Conservation (phyloP, 2,329 filamentous ascomycete genomes). For the Arthrinium phaeospermum region DNA sequence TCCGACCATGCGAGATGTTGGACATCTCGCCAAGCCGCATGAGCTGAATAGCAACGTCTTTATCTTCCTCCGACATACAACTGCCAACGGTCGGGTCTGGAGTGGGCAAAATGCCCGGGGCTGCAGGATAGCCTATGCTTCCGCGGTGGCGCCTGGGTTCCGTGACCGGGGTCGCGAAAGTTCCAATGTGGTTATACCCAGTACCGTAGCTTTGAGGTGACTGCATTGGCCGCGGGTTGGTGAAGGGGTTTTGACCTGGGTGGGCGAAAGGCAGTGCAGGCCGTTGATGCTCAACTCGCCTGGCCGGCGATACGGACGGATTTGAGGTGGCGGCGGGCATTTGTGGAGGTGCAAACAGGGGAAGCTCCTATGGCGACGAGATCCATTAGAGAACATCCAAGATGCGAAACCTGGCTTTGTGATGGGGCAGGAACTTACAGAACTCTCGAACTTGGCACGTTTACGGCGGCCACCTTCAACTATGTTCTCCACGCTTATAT, state of each 20-base stretch:
- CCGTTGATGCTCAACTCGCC: constrained; percentile 76
- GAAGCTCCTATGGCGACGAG: constrained; percentile 73
- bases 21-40: constrained; percentile 95
- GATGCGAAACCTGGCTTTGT: constrained; percentile 27
- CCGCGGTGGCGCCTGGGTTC: constrained; percentile 71
- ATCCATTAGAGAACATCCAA: constrained; percentile 38
- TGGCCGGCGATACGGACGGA: constrained; percentile 92
- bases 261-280: constrained; percentile 77
- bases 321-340: constrained; percentile 95
- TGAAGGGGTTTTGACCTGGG: constrained; percentile 79
- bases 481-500: constrained; percentile 98
- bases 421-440: constrained; percentile 70
- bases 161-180: constrained; percentile 67
- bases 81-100: constrained; percentile 97
- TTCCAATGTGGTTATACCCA: constrained; percentile 57
- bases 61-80: constrained; percentile 93
- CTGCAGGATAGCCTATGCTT: constrained; percentile 61
- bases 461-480: constrained; percentile 96
- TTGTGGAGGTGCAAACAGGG: constrained; percentile 91
- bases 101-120: constrained; percentile 77
- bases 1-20: constrained; percentile 90
- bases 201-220: constrained; percentile 79
- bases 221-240: constrained; percentile 76
- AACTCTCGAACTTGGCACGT: constrained; percentile 94
- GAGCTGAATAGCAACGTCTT: constrained; percentile 93